Conservation (phyloP, 1,284 basidiomycete species). For the Uromyces viciae-fabae region DNA sequence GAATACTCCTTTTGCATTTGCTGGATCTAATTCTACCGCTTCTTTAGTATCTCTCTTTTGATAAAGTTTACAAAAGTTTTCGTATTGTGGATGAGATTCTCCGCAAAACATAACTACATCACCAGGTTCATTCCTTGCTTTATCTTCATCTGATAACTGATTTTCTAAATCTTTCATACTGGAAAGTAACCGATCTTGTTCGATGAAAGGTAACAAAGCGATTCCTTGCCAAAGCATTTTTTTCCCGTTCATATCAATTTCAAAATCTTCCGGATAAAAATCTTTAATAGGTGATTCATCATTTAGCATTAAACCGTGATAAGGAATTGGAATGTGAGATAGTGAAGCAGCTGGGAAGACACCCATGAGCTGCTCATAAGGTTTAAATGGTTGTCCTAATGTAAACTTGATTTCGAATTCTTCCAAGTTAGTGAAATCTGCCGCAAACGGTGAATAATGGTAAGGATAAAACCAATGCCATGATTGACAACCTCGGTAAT, state of each 20-base stretch:
- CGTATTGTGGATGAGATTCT: slow-evolving; percentile 77
- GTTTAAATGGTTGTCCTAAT: slow-evolving; percentile 82
- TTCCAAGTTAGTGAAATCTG: slow-evolving; percentile 80
- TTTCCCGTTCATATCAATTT: slow-evolving; percentile 99
- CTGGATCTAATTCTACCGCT: slow-evolving; percentile 64
- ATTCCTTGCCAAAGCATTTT: slow-evolving; percentile 99
- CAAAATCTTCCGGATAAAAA: slow-evolving; percentile 88
- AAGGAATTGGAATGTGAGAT: slow-evolving; percentile 76
- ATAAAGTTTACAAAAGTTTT: slow-evolving; percentile 80
- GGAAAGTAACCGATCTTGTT: slow-evolving; percentile 73
- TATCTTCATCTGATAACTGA: slow-evolving; percentile 74
- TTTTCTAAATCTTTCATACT: slow-evolving; percentile 75
- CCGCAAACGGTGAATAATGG: slow-evolving; percentile 96
- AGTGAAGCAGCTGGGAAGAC: slow-evolving; percentile 94
- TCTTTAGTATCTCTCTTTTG: slow-evolving; percentile 76
- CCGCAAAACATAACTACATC: slow-evolving; percentile 79
- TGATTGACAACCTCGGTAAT: slow-evolving; percentile 91
- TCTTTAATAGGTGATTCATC: slow-evolving; percentile 88
- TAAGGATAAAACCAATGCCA: slow-evolving; percentile 99
- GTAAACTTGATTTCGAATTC: slow-evolving; percentile 75
- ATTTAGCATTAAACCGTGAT: slow-evolving; percentile 84
- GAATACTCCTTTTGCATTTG: slow-evolving; percentile 70
- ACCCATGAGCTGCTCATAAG: slow-evolving; percentile 96
- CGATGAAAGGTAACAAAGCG: slow-evolving; percentile 92
- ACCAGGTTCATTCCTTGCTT: slow-evolving; percentile 78